Base-by-base conservation (phyloP, 2,329 filamentous ascomycete species). In the Fusarium sp. region DNA sequence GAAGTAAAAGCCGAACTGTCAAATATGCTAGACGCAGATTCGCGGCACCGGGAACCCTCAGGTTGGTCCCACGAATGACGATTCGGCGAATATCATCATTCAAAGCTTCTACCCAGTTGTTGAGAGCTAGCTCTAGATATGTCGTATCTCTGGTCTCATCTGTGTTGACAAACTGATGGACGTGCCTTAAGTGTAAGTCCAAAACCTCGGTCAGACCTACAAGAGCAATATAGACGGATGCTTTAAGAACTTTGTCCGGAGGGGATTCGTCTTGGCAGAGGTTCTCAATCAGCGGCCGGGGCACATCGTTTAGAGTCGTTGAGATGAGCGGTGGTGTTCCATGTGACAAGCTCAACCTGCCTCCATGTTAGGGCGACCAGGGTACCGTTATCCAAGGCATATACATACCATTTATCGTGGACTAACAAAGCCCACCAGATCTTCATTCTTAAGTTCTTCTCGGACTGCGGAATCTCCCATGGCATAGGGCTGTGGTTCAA, bases 391-490 rank as follows among this genome's bases (percentile, higher is more conserved):
- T 15, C 4, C 5, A 7, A 22, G 7, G 2, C 10, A 2, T 39
- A 1, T 14, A 70, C 77, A 52, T 76, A 86, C 86, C 87, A 89
- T 53, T 83, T 80, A 70, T 89, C 87, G 50, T 87, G 82, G 11
- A 89, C 78, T 15, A 87, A 67, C 1, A 89, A 73, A 10, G 81
- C 79, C 86, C 87, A 88, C 87, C 87, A 89, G 3, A 88, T 83
- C 53, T 83, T 80, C 67, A 87, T 84, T 24, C 87, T 75, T 7
- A 87, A 66, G 13, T 79, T 75, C 71, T 88, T 88, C 65, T 88
- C 86, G 0, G 80, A 71, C 5, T 78, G 70, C 0, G 84, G 78
- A n/a, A 88, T 84, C 53, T 84, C 82, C 87, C 87, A 89, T 5
- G 76, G 76, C 3, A 80, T 75, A 0, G 86, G 84, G 45, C 87